Base-by-base conservation (phyloP, 192 early-diverging fungal species). In the Coemansia sp. region DNA sequence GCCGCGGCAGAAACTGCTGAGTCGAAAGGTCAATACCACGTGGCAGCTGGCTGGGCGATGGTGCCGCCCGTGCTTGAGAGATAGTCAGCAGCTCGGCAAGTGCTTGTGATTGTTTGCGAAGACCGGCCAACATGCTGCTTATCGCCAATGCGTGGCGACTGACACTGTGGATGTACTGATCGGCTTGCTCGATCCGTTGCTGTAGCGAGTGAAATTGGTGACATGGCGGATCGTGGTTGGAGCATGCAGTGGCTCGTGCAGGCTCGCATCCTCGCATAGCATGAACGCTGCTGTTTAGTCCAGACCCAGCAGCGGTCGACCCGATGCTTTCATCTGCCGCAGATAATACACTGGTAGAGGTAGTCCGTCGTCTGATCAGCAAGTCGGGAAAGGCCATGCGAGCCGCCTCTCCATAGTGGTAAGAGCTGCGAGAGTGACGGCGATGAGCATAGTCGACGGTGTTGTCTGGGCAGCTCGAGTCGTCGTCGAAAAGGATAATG, bases 401-500 rank as follows among this genome's bases (percentile, higher is more conserved):
- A 12, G 36, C 36, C 43, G 49, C 18, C 6, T 31, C n/a, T n/a
- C 22, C 22, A 34, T 41, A 5, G 16, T 36, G 46, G 43, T 20
- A 12, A 34, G 43, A 43, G 34, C 42, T 27, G 34, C 20, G 60
- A 27, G 33, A 51, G 33, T 63, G 59, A 10, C 40, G 8, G 61
- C 38, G 36, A 63, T 41, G 18, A 38, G 11, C 2, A 20, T 18
- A 20, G 36, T 71, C 66, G 13, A 47, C 60, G 4, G 44, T 44
- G 18, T 55, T 62, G 44, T 83, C 80, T 41, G 76, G 65, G 18
- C 70, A 67, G 57, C 80, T 83, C 34, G 80, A 83, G 52, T 83
- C 80, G 22, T 78, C 76, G 38, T 83, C 80, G 5, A 65, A 38
- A 33, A 83, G 73, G 34, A 75, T 64, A 44, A 83, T 61, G 36